A percentile compares a stretch with the other conserved stretches of the same genome.
Conservation (phyloP, 1,284 basidiomycete genomes). For the Ustilago bromivora region DNA sequence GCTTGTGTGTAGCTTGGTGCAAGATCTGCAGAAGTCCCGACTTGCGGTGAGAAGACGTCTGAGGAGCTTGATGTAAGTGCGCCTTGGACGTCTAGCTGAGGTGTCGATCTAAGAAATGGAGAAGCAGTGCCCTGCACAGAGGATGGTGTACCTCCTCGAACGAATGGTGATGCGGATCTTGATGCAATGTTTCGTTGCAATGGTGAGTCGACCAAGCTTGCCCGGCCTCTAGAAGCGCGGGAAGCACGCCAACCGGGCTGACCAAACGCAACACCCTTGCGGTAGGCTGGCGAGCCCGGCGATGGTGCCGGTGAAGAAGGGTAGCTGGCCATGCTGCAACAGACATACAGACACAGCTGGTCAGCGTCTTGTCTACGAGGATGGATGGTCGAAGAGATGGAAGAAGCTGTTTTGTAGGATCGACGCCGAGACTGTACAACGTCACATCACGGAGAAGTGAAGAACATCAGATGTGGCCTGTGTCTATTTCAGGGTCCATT, state of each 20-base stretch:
- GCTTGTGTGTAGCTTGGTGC: neutral
- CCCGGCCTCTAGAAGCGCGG: constrained; percentile 37
- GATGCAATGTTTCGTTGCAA: constrained; percentile 14
- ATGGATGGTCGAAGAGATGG: neutral
- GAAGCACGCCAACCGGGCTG: constrained; percentile 52
- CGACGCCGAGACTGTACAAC: neutral
- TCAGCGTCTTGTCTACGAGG: neutral
- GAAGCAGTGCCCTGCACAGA: constrained; percentile 19
- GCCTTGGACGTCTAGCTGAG: constrained; percentile 12
- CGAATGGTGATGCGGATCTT: constrained; percentile 17
- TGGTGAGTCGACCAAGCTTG: constrained; percentile 32
- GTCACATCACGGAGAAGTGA: constrained; percentile 18
- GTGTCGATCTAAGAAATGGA: constrained; percentile 19
- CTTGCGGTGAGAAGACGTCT: neutral
- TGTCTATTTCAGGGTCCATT: constrained; percentile 22
- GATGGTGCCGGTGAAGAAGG: constrained; percentile 30
- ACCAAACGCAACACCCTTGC: constrained; percentile 52
- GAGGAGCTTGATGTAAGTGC: constrained; percentile 12
- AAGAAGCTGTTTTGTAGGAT: neutral
- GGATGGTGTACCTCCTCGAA: constrained; percentile 23
- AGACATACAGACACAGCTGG: neutral
- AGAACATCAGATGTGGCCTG: neutral
- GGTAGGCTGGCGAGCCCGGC: constrained; percentile 43
- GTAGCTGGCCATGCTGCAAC: constrained; percentile 27
- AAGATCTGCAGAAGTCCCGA: neutral